Conservation (phyloP, 2,329 filamentous ascomycete species). For the Calonectria crousiana region DNA sequence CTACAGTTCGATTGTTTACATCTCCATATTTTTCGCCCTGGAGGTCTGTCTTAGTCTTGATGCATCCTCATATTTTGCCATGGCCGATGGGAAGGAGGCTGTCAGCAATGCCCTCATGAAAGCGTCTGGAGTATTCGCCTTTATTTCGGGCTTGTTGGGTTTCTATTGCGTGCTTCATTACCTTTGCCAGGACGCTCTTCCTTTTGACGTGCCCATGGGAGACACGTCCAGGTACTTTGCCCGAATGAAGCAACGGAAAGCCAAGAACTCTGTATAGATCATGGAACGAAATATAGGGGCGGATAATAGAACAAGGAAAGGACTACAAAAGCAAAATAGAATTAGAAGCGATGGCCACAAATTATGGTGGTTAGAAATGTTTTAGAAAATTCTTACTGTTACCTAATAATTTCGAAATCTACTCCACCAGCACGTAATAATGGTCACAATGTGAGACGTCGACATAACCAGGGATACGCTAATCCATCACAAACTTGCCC, state of each 20-base stretch:
- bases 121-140: slow-evolving; percentile 41
- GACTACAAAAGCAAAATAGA: neutral
- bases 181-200: slow-evolving; percentile 42
- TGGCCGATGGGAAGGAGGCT: slow-evolving; percentile 40
- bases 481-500: neutral
- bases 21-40: slow-evolving; percentile 39
- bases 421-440: too few relatives aligned
- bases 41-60: slow-evolving; percentile 45
- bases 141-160: slow-evolving; percentile 41
- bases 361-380: neutral
- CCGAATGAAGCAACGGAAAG: neutral
- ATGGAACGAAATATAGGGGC: neutral
- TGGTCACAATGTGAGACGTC: neutral
- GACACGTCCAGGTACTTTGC: slow-evolving; percentile 31
- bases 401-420: too few relatives aligned
- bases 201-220: slow-evolving; percentile 42
- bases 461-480: neutral
- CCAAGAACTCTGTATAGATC: neutral
- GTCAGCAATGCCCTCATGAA: slow-evolving; percentile 30
- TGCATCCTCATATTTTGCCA: slow-evolving; percentile 37
- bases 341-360: neutral
- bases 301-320: neutral
- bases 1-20: slow-evolving; percentile 43
- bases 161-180: slow-evolving; percentile 41
- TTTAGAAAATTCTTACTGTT: neutral